Base-by-base conservation (phyloP, 805 yeast genomes). In the Sungouiozyma intestinalis region DNA sequence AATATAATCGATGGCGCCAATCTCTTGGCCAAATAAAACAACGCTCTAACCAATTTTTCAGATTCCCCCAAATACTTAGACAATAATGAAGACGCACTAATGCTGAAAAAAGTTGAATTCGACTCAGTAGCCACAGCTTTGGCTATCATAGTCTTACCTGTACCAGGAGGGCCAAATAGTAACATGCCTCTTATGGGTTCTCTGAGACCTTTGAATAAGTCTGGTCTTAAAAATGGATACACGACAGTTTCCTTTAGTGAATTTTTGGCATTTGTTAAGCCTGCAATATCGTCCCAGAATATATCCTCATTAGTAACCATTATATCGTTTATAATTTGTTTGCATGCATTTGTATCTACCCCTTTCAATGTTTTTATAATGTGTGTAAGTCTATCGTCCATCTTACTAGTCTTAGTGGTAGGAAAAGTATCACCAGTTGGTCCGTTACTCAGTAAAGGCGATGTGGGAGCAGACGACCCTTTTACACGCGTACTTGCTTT, bases 161-260 rank as follows among this genome's bases (percentile, higher is more conserved):
- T 90, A 6, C 98, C 98, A 0, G 98, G 97, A 0, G 98, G 98
- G 0, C 98, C 98, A 65, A 90, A 90, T 36, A 90, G 65, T 20
- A 90, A 68, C 96, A 90, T 88, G 3, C 98, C 98, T 52, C 96
- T 68, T 0, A 95, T 92, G 0, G 98, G 98, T 63, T 88, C 97
- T 51, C 97, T 71, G 45, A 92, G 67, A 1, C 97, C 97, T 45
- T 78, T 75, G 56, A 90, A 92, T 48, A 90, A 68, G 62, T 92
- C 97, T 0, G 97, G 98, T 38, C 98, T 72, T 49, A 92, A 64
- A 57, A 90, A 88, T 18, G 98, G 98, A 58, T 92, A 90, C 13
- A 92, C 97, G 3, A 90, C 97, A 0, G 97, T 84, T 59, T 90
- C 98, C 60, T 88, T 92, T 45, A 90, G 68, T 0, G 96, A 81